Percentiles rank a stretch among this genome's conserved stretches.
Conservation (phyloP, 805 yeast genomes). For the Nakazawaea peltata region DNA sequence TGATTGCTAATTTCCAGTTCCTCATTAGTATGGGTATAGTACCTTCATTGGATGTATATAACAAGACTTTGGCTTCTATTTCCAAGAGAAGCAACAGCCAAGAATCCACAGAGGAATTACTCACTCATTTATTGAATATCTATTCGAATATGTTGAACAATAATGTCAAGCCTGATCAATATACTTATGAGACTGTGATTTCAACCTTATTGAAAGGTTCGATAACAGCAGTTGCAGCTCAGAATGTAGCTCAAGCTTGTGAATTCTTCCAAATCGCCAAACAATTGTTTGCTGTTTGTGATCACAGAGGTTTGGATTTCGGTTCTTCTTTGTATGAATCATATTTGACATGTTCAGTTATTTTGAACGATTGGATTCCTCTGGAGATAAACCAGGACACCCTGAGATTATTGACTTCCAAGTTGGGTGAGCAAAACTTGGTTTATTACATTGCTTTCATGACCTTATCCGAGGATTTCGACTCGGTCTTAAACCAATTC, state of each 20-base stretch:
- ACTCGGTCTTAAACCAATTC: conserved; percentile 26
- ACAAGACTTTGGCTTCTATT: conserved; percentile 49
- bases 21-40: conserved; percentile 25
- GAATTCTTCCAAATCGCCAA: conserved; percentile 43
- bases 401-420: background rate
- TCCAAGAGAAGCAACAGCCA: conserved; percentile 39
- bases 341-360: conserved; percentile 1
- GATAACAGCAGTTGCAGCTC: conserved; percentile 27
- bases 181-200: conserved; percentile 47
- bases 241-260: conserved; percentile 30
- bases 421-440: conserved; percentile 1
- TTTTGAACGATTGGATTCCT: background rate
- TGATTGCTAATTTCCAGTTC: conserved; percentile 22
- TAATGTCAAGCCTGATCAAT: conserved; percentile 45
- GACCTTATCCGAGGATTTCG: conserved; percentile 26
- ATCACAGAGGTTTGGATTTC: conserved; percentile 1
- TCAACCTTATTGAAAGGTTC: conserved; percentile 44
- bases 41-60: conserved; percentile 46
- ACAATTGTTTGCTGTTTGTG: conserved; percentile 31
- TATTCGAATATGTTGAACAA: conserved; percentile 58
- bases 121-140: conserved; percentile 56
- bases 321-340: conserved; percentile 4
- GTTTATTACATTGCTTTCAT: conserved; percentile 2
- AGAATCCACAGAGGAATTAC: conserved; percentile 46
- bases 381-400: background rate